A percentile compares a stretch with the other conserved stretches of the same genome.
These are phyloP conservation scores for Blumeriella jaapii DNA, from an alignment of 2,329 filamentous ascomycete genomes.

Conservation along the genomic window DNA sequence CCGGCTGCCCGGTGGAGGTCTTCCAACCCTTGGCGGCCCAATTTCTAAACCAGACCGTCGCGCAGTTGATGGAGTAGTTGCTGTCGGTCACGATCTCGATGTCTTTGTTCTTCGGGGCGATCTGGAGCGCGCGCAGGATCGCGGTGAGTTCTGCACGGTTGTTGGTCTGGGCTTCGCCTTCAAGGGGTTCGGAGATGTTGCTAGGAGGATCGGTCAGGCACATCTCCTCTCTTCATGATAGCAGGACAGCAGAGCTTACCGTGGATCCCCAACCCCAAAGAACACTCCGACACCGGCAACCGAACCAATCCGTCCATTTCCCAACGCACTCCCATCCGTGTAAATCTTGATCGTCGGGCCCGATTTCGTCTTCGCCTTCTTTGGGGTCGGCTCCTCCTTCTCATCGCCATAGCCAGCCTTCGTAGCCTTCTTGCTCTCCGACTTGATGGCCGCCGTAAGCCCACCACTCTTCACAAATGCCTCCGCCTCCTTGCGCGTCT, in stretches of 20 bases:
- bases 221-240: not conserved
- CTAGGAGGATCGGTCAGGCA: constrained; percentile 28
- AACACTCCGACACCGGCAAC: constrained; percentile 51
- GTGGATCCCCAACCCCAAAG: constrained; percentile 44
- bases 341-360: constrained; percentile 34
- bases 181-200: constrained; percentile 34
- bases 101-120: constrained; percentile 53
- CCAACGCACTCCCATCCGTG: constrained; percentile 50
- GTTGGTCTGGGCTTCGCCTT: constrained; percentile 60
- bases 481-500: constrained; percentile 60
- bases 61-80: constrained; percentile 81
- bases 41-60: constrained; percentile 67
- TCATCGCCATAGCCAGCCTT: constrained; percentile 26
- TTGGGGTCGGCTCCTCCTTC: constrained; percentile 5
- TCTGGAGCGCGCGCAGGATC: constrained; percentile 71
- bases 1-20: constrained; percentile 55
- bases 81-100: constrained; percentile 81
- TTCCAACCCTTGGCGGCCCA: constrained; percentile 73
- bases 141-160: constrained; percentile 92
- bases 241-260: constrained; percentile 29
- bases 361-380: constrained; percentile 9
- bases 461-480: constrained; percentile 50
- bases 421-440: not conserved
- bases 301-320: constrained; percentile 45
- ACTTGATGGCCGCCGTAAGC: constrained; percentile 12